Conservation (phyloP, 257 asterid genomes). For the Solanum rostratum region DNA sequence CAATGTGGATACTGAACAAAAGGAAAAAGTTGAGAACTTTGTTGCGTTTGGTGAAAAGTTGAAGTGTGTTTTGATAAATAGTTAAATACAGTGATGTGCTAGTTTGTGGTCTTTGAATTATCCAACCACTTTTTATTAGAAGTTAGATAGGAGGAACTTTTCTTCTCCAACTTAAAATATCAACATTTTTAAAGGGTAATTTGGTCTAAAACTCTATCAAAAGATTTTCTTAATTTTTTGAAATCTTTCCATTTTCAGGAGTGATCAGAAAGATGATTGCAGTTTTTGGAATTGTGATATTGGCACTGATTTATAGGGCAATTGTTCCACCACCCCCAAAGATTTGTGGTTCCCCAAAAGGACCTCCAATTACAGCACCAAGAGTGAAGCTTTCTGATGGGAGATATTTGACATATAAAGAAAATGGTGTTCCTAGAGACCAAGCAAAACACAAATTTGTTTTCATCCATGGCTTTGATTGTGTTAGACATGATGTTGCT, state of each 20-base stretch:
- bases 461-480: conserved; percentile 54
- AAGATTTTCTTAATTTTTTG: background rate
- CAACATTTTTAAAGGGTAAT: background rate
- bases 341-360: conserved; percentile 48
- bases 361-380: conserved; percentile 63
- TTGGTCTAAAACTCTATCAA: background rate
- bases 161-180: background rate
- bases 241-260: conserved; percentile 18
- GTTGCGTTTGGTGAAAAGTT: too few relatives aligned
- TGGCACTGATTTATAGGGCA: conserved; percentile 75
- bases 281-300: conserved; percentile 43
- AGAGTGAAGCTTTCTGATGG: conserved; percentile 76
- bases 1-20: too few relatives aligned
- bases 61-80: background rate
- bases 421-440: conserved; percentile 59
- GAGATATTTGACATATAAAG: conserved; percentile 71
- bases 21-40: too few relatives aligned
- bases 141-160: background rate
- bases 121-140: background rate
- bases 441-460: conserved; percentile 58
- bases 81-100: background rate
- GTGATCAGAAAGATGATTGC: conserved; percentile 39
- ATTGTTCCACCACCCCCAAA: conserved; percentile 59
- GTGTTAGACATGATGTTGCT: conserved; percentile 38
- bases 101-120: background rate